A percentile compares a stretch with the other conserved stretches of the same genome.
Evolutionary conservation across 768 basidiomycete species (phyloP).

Genomic region (Hygrocybe punicea): DNA sequence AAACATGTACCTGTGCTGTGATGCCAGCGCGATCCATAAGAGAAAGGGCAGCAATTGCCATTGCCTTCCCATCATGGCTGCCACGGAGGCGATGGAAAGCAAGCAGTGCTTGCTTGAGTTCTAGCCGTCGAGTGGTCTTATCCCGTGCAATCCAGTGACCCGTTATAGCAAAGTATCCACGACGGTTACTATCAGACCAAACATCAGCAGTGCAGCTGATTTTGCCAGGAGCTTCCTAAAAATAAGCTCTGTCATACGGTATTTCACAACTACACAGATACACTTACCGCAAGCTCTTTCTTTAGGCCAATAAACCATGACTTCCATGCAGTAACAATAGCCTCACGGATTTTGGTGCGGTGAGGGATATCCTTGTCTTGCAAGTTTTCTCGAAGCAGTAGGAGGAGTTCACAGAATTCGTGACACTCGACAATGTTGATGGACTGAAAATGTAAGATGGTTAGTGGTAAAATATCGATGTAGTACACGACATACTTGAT

Average conservation of each 20-base stretch:
- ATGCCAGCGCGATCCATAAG: slow-evolving; percentile 4
- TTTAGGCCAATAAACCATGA: slow-evolving; percentile 22
- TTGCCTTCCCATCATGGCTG: slow-evolving; percentile 10
- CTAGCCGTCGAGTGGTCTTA: background rate
- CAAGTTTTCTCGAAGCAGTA: slow-evolving; percentile 20
- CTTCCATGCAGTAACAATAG: slow-evolving; percentile 20
- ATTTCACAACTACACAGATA: too few species aligned
- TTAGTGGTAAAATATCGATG: background rate
- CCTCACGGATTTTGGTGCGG: slow-evolving; percentile 15
- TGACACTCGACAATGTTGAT: slow-evolving; percentile 27
- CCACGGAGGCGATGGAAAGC: slow-evolving; percentile 16
- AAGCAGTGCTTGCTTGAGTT: slow-evolving; percentile 8
- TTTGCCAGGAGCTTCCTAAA: slow-evolving; percentile 19
- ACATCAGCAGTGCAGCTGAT: slow-evolving; percentile 14
- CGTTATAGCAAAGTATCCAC: slow-evolving; percentile 12
- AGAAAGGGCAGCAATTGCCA: background rate
- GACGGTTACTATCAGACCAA: slow-evolving; percentile 13
- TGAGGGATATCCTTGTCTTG: slow-evolving; percentile 25
- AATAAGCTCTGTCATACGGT: slow-evolving; percentile 4
- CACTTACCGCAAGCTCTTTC: background rate
- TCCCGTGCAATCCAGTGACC: slow-evolving; percentile 16
- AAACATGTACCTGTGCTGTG: background rate
- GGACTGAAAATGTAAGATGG: slow-evolving; percentile 14
- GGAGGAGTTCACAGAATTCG: slow-evolving; percentile 25
- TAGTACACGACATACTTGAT: background rate